Conservation (phyloP, 495 filamentous ascomycete species). For the Cryomyces antarcticus region DNA sequence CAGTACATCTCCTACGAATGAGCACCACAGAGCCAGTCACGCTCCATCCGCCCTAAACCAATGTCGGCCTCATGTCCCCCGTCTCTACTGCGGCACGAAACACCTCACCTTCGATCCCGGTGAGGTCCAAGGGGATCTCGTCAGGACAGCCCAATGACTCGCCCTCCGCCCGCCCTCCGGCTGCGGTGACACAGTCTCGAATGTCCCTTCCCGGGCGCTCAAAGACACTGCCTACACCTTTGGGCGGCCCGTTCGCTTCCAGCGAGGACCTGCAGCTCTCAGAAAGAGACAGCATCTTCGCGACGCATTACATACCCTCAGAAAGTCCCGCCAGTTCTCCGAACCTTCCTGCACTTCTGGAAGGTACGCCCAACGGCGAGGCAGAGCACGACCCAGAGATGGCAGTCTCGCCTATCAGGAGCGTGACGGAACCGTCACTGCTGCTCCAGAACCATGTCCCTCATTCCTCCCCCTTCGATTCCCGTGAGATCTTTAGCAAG, state of each 20-base stretch:
- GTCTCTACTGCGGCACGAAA: not conserved
- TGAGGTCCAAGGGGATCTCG: constrained; percentile 9
- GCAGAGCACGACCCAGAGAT: not conserved
- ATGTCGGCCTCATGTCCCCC: not conserved
- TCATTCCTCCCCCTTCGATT: not conserved
- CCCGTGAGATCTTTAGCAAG: not conserved
- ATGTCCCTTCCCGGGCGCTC: constrained; percentile 11
- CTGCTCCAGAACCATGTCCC: not conserved
- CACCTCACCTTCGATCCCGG: constrained; percentile 2
- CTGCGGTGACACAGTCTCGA: constrained; percentile 7
- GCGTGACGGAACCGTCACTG: constrained; percentile 5
- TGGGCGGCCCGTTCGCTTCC: constrained; percentile 4
- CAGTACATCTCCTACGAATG: too few relatives aligned
- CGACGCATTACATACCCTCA: constrained; percentile 34
- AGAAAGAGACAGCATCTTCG: constrained; percentile 44
- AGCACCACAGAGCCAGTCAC: too few relatives aligned
- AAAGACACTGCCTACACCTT: constrained; percentile 7
- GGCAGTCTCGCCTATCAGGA: constrained; percentile 10
- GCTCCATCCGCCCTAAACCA: not conserved
- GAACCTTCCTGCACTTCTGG: not conserved
- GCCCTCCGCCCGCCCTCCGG: not conserved
- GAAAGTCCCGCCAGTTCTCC: constrained; percentile 31
- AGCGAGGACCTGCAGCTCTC: constrained; percentile 30
- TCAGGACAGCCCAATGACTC: constrained; percentile 2
- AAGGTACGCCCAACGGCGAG: not conserved